Conservation (phyloP, 2,329 filamentous ascomycete species). For the Exophiala mesophila region DNA sequence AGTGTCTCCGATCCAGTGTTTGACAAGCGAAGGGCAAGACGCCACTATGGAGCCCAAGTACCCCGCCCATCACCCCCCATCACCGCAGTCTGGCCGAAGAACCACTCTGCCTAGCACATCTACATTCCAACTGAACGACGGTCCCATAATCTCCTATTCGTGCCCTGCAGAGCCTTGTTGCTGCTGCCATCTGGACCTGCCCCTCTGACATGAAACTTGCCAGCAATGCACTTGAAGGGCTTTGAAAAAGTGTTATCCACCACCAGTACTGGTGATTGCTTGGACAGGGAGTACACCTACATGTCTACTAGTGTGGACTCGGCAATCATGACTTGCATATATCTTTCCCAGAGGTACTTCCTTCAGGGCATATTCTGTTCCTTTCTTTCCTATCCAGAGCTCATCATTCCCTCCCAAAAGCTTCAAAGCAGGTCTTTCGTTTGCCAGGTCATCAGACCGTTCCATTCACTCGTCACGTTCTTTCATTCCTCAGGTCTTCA, state of each 20-base stretch:
- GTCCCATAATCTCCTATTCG: slow-evolving; percentile 10
- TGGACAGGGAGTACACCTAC: too few species aligned
- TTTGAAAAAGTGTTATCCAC: too few species aligned
- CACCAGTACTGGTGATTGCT: too few species aligned
- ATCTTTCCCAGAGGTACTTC: too few species aligned
- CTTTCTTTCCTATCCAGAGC: slow-evolving; percentile 10
- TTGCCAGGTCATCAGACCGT: slow-evolving; percentile 16
- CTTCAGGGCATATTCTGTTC: too few species aligned
- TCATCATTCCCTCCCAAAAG: slow-evolving; percentile 8
- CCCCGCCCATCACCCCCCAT: too few species aligned
- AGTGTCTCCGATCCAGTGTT: slow-evolving; percentile 14
- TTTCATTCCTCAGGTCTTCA: slow-evolving; percentile 20
- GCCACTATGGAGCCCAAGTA: too few species aligned
- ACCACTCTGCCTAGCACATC: background rate
- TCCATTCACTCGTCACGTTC: slow-evolving; percentile 18
- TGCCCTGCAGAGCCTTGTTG: slow-evolving; percentile 8
- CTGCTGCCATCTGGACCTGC: background rate
- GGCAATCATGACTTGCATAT: too few species aligned
- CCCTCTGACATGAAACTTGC: slow-evolving; percentile 13
- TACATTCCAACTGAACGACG: background rate
- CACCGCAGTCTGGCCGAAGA: background rate
- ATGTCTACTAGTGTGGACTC: too few species aligned
- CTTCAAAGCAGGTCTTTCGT: slow-evolving; percentile 22
- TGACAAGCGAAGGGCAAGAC: background rate
- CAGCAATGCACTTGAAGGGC: background rate